Evolutionary conservation across 768 basidiomycete species (phyloP).

Genomic region (Auriscalpium orientale): DNA sequence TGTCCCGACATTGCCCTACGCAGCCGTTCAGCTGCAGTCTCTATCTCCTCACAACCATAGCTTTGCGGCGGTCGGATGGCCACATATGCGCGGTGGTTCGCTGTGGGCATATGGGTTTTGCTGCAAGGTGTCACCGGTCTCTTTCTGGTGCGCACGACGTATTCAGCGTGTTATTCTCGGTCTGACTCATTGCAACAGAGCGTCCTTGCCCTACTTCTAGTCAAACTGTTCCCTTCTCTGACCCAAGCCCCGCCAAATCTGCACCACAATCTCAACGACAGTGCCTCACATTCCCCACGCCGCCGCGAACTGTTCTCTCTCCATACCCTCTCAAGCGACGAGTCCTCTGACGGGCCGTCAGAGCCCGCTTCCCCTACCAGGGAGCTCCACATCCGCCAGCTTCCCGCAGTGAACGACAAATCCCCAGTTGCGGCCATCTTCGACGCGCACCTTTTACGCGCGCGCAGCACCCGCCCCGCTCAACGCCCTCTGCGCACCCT

Average conservation of each 20-base stretch:
- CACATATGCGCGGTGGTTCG: neutral
- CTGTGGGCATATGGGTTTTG: neutral
- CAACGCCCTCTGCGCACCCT: neutral
- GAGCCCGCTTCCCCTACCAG: neutral
- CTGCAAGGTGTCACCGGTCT: constrained; percentile 2
- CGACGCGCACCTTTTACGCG: constrained; percentile 1
- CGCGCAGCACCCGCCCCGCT: constrained; percentile 1
- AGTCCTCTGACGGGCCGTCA: neutral
- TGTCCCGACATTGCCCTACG: too few relatives aligned
- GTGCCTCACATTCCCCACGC: neutral
- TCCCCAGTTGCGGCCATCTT: neutral
- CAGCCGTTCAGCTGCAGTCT: too few relatives aligned
- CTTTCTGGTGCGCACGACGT: neutral
- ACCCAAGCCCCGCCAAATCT: constrained; percentile 1
- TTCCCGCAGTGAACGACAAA: neutral
- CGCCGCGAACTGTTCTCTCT: neutral
- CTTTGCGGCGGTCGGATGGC: neutral
- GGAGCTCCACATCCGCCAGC: neutral
- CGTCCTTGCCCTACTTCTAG: constrained; percentile 5
- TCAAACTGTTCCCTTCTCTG: constrained; percentile 4
- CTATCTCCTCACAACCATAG: too few relatives aligned
- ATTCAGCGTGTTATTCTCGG: neutral
- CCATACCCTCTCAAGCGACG: neutral
- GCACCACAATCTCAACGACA: neutral
- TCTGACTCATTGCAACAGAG: constrained; percentile 3